These are phyloP conservation scores for Trypanosoma vivax DNA, from an alignment of 208 protist species.

Conservation along the genomic window DNA sequence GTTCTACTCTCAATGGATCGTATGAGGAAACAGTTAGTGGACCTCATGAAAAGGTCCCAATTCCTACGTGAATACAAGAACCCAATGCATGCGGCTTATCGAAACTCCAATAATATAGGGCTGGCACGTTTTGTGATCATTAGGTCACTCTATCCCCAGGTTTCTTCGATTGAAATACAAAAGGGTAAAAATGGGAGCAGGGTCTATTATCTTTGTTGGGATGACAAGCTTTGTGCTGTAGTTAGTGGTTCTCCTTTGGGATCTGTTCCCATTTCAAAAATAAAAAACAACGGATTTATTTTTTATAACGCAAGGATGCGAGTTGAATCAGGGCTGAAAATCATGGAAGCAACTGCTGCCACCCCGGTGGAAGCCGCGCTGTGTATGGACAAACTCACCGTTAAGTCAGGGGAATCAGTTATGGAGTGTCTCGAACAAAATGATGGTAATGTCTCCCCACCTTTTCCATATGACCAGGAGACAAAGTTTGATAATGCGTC, in stretches of 20 bases:
- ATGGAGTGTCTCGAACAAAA: constrained; percentile 47
- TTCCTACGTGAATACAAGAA: constrained; percentile 45
- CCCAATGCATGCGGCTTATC: constrained; percentile 34
- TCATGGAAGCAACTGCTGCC: constrained; percentile 69
- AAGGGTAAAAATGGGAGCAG: constrained; percentile 34
- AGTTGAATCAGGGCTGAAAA: constrained; percentile 59
- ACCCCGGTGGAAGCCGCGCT: constrained; percentile 64
- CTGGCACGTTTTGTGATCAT: constrained; percentile 68
- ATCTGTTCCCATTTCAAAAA: constrained; percentile 37
- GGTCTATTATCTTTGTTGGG: constrained; percentile 71
- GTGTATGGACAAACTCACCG: constrained; percentile 65
- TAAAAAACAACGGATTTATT: constrained; percentile 43
- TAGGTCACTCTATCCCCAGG: constrained; percentile 72
- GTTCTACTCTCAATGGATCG: constrained; percentile 73
- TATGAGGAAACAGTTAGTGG: constrained; percentile 71
- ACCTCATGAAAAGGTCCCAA: constrained; percentile 57
- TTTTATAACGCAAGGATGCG: constrained; percentile 80
- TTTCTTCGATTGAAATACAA: constrained; percentile 72
- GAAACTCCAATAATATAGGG: constrained; percentile 61
- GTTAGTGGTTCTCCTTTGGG: constrained; percentile 42
- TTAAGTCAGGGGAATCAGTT: constrained; percentile 44
- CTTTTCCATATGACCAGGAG: constrained; percentile 27
- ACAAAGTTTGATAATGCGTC: constrained; percentile 40
- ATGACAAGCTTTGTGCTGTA: constrained; percentile 64
- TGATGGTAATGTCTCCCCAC: constrained; percentile 46